A percentile compares a stretch with the other conserved stretches of the same genome.
Conservation (phyloP, 2,329 filamentous ascomycete species). For the Fusarium algeriense region DNA sequence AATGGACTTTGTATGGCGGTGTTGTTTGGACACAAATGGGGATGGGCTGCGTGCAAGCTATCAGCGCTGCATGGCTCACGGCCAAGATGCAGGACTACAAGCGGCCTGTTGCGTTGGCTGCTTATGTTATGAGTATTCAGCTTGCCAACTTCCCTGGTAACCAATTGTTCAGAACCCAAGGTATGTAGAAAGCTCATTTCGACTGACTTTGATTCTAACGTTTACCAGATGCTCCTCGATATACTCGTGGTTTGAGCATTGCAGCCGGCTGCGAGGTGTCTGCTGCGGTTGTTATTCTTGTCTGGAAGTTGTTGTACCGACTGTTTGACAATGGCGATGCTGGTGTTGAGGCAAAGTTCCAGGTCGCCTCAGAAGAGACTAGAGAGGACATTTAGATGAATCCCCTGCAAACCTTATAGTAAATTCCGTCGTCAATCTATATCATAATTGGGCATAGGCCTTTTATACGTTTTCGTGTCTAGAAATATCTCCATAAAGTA, state of each 20-base stretch:
- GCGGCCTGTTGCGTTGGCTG: slow-evolving; percentile 47
- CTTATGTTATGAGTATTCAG: slow-evolving; percentile 50
- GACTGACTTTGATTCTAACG: neutral
- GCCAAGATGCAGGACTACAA: slow-evolving; percentile 49
- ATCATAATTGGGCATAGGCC: too few species aligned
- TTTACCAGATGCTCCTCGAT: slow-evolving; percentile 44
- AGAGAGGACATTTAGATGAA: neutral
- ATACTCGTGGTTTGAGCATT: slow-evolving; percentile 43
- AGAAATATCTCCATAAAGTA: too few species aligned
- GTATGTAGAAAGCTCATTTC: slow-evolving; percentile 4
- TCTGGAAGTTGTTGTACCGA: slow-evolving; percentile 49
- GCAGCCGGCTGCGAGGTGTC: too few species aligned
- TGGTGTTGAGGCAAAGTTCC: slow-evolving; percentile 39
- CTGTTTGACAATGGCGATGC: slow-evolving; percentile 46
- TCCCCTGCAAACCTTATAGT: too few species aligned
- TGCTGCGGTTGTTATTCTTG: slow-evolving; percentile 43
- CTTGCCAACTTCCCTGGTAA: slow-evolving; percentile 50
- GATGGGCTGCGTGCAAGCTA: slow-evolving; percentile 50
- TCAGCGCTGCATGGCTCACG: slow-evolving; percentile 49
- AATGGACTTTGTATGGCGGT: slow-evolving; percentile 48
- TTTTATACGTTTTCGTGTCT: too few species aligned
- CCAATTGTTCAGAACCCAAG: slow-evolving; percentile 47
- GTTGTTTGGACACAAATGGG: slow-evolving; percentile 51
- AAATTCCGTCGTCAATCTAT: too few species aligned
- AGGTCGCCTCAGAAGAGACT: neutral